Evolutionary conservation across 2,329 filamentous ascomycete genomes (phyloP).

Genomic region (Colletotrichum sp.): DNA sequence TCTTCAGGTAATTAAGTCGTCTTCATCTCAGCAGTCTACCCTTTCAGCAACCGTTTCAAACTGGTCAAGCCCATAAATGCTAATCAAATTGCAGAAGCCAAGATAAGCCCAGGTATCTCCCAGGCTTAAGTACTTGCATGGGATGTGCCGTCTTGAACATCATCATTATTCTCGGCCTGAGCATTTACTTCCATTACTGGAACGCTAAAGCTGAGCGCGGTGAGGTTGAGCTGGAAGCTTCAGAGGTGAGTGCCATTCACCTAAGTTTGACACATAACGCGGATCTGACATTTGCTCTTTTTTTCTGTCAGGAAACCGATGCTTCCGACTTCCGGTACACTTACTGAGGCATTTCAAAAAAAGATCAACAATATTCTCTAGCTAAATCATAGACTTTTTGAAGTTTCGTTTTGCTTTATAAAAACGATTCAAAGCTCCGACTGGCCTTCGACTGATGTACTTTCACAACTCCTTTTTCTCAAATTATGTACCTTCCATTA

Average conservation of each 20-base stretch:
- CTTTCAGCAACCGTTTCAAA: not conserved
- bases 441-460: not conserved
- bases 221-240: constrained; percentile 11
- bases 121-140: constrained; percentile 6
- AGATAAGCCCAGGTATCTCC: constrained; percentile 7
- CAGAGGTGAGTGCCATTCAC: not conserved
- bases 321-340: constrained; percentile 14
- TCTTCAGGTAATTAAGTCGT: constrained; percentile 14
- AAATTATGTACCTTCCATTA: not conserved
- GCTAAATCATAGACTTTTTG: too few relatives aligned
- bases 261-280: too few relatives aligned
- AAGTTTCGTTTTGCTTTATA: not conserved
- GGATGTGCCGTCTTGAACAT: constrained; percentile 10
- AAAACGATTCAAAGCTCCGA: not conserved
- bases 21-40: not conserved
- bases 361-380: too few relatives aligned
- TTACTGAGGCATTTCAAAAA: not conserved
- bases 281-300: not conserved
- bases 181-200: constrained; percentile 3
- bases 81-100: not conserved
- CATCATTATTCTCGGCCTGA: not conserved
- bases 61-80: not conserved
- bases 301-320: not conserved
- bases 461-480: not conserved
- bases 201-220: not conserved